Conservation (phyloP, 1,284 basidiomycete genomes). For the Waitea zeae region DNA sequence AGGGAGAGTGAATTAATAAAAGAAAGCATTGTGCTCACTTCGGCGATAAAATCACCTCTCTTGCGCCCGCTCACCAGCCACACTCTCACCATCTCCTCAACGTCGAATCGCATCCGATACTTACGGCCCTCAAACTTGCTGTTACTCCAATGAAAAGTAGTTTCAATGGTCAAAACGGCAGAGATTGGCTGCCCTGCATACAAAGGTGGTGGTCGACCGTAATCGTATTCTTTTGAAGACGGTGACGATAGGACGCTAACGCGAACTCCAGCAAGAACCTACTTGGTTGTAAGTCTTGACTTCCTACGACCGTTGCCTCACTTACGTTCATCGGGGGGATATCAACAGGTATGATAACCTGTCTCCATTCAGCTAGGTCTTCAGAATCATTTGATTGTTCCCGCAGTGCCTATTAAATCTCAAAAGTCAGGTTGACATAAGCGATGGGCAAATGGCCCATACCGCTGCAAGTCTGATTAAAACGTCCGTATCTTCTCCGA, state of each 20-base stretch:
- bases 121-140: constrained; percentile 20
- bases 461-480: no score
- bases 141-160: constrained; percentile 59
- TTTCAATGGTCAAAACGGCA: constrained; percentile 41
- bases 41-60: constrained; percentile 57
- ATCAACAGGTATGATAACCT: constrained; percentile 67
- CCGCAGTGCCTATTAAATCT: no score
- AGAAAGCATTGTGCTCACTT: constrained; percentile 19
- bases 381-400: no score
- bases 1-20: constrained; percentile 1
- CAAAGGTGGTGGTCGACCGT: constrained; percentile 21
- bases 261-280: no score
- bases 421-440: no score
- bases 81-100: constrained; percentile 58
- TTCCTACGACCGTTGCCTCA: no score
- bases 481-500: no score
- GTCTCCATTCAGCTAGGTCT: constrained; percentile 46
- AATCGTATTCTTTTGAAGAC: constrained; percentile 7
- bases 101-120: constrained; percentile 54
- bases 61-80: constrained; percentile 75
- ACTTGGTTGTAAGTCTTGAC: no score
- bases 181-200: constrained; percentile 70
- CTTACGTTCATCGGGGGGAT: constrained; percentile 64
- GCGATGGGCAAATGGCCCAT: no score
- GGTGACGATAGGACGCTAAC: constrained; percentile 25